These are phyloP conservation scores for Teratosphaeria epicoccoides DNA, from an alignment of 2,329 filamentous ascomycete species.

Conservation along the genomic window DNA sequence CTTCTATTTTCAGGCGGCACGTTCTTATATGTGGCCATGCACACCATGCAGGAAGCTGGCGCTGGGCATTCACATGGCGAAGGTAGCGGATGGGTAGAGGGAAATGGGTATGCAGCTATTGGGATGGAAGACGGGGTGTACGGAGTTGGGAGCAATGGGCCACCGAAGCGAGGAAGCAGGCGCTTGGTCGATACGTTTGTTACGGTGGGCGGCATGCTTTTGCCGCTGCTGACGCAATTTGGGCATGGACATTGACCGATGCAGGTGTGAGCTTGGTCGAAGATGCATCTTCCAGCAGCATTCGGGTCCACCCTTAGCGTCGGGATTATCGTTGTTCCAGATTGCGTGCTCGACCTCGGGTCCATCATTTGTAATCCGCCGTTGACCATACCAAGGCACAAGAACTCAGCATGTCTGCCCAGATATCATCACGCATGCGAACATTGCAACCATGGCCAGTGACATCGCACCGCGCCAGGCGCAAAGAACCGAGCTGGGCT, in stretches of 20 bases:
- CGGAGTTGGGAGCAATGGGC: not conserved
- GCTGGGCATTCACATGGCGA: too few species aligned
- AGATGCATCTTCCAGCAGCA: too few species aligned
- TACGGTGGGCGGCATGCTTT: constrained; percentile 64
- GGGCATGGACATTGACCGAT: constrained; percentile 62
- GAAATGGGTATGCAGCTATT: constrained; percentile 8
- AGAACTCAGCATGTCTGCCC: not conserved
- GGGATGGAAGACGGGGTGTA: constrained; percentile 5
- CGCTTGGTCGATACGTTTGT: constrained; percentile 46
- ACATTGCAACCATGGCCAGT: not conserved
- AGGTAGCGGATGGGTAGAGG: too few species aligned
- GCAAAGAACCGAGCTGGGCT: not conserved
- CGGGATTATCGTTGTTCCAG: not conserved
- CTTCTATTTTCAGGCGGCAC: constrained; percentile 93
- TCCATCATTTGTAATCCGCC: not conserved
- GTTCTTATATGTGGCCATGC: constrained; percentile 98
- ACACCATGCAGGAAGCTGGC: constrained; percentile 72
- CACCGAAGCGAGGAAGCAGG: constrained; percentile 1
- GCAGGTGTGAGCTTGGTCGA: too few species aligned
- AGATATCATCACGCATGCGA: not conserved
- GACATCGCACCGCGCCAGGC: not conserved
- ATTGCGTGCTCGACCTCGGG: not conserved
- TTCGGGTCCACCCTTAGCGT: not conserved
- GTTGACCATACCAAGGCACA: not conserved
- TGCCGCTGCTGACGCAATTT: constrained; percentile 67